These are phyloP conservation scores for Cercospora sojina DNA, from an alignment of 2,329 filamentous ascomycete genomes.

Conservation along the genomic window DNA sequence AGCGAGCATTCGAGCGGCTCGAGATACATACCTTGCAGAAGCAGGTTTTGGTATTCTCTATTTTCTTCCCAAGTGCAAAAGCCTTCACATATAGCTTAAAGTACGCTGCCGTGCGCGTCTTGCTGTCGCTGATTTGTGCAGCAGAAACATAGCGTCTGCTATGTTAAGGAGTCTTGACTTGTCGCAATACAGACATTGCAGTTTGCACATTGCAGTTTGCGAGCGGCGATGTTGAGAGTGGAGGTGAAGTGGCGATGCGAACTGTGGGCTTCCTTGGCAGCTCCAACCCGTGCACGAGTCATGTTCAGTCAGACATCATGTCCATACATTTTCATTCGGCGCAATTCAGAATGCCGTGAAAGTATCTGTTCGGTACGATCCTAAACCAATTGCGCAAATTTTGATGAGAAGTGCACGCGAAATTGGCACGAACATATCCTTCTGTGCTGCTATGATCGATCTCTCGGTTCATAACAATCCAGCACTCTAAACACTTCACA, in stretches of 20 bases:
- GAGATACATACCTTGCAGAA: neutral
- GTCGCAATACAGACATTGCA: neutral
- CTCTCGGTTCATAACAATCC: neutral
- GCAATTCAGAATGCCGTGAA: neutral
- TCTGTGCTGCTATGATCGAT: neutral
- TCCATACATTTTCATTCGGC: neutral
- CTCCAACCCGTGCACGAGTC: neutral
- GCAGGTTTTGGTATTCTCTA: neutral
- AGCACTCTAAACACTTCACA: neutral
- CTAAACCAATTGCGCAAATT: neutral
- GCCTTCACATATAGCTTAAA: too few relatives aligned
- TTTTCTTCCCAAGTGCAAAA: neutral
- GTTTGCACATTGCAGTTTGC: neutral
- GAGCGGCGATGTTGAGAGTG: neutral
- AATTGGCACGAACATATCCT: neutral
- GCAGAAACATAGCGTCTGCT: too few relatives aligned
- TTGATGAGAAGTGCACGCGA: neutral
- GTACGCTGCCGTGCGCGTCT: too few relatives aligned
- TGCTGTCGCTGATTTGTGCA: too few relatives aligned
- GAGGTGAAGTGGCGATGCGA: neutral
- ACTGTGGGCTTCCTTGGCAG: neutral
- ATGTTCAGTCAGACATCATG: neutral
- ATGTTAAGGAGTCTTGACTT: neutral
- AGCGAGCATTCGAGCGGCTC: neutral
- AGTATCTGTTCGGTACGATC: neutral